These are phyloP conservation scores for Fusarium longipes DNA, from an alignment of 2,329 filamentous ascomycete genomes.

Conservation along the genomic window DNA sequence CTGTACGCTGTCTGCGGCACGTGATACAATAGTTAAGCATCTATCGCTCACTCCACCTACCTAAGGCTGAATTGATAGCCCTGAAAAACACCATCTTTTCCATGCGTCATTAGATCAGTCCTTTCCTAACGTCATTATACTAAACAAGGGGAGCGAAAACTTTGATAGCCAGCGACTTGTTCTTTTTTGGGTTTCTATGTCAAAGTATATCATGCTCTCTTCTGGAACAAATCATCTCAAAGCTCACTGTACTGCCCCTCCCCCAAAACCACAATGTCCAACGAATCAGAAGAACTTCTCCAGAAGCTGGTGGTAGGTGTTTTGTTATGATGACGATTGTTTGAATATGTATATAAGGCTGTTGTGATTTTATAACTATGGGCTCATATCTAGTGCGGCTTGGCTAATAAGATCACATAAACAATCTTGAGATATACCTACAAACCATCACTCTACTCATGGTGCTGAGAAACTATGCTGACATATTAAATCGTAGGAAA, in stretches of 20 bases:
- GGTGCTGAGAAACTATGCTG: conserved; percentile 17
- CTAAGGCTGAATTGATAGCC: not conserved
- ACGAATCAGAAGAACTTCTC: conserved; percentile 39
- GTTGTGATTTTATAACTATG: conserved; percentile 1
- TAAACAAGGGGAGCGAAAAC: conserved; percentile 1
- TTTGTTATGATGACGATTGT: not conserved
- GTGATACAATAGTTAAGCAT: conserved; percentile 23
- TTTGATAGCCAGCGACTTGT: not conserved
- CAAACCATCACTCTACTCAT: not conserved
- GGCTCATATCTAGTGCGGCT: conserved; percentile 4
- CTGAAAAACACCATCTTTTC: conserved; percentile 34
- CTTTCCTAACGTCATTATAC: conserved; percentile 11
- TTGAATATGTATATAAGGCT: not conserved
- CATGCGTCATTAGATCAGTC: conserved; percentile 33
- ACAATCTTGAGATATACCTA: conserved; percentile 8
- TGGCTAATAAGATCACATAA: conserved; percentile 1
- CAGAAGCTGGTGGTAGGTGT: conserved; percentile 49
- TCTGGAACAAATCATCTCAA: conserved; percentile 23
- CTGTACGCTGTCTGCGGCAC: conserved; percentile 5
- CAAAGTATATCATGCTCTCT: conserved; percentile 39
- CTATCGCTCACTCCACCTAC: conserved; percentile 26
- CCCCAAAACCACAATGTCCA: conserved; percentile 38
- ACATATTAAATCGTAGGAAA: conserved; percentile 60
- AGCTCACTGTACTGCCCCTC: conserved; percentile 24
- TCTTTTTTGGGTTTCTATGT: not conserved